These are phyloP conservation scores for Paecilomyces variotii DNA, from an alignment of 2,329 filamentous ascomycete species.

Conservation along the genomic window DNA sequence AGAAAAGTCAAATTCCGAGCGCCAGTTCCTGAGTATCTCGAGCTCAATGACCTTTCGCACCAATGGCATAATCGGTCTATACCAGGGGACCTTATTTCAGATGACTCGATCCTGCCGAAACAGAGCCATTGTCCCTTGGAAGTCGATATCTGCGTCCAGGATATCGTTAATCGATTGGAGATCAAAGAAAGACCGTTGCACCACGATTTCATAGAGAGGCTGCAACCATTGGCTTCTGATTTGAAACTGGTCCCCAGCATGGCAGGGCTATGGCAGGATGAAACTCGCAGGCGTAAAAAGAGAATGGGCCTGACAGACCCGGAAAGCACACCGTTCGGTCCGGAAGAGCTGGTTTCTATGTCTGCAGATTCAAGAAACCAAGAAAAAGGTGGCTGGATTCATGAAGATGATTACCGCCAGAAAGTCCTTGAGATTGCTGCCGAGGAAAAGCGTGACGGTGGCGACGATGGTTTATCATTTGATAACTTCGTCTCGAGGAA, in stretches of 20 bases:
- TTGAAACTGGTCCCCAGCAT: slow-evolving; percentile 88
- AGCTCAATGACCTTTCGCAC: slow-evolving; percentile 54
- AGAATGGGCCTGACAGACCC: slow-evolving; percentile 58
- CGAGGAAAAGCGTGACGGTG: slow-evolving; percentile 51
- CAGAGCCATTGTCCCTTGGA: slow-evolving; percentile 85
- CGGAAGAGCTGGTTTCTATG: slow-evolving; percentile 79
- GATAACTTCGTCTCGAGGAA: slow-evolving; percentile 55
- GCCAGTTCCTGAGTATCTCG: slow-evolving; percentile 64
- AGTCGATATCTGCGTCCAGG: slow-evolving; percentile 78
- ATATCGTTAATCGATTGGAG: slow-evolving; percentile 75
- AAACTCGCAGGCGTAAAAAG: slow-evolving; percentile 68
- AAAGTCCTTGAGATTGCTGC: slow-evolving; percentile 56
- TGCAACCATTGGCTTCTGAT: slow-evolving; percentile 52
- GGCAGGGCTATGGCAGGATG: slow-evolving; percentile 87
- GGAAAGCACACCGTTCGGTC: slow-evolving; percentile 67
- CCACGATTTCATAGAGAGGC: slow-evolving; percentile 74
- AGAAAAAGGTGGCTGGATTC: slow-evolving; percentile 76
- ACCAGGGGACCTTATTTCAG: slow-evolving; percentile 48
- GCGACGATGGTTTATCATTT: slow-evolving; percentile 46
- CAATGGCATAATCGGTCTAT: slow-evolving; percentile 77
- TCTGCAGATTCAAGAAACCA: slow-evolving; percentile 70
- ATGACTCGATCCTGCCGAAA: slow-evolving; percentile 59
- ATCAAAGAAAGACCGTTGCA: slow-evolving; percentile 72
- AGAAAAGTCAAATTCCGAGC: slow-evolving; percentile 62
- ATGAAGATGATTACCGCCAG: slow-evolving; percentile 73